Base-by-base conservation (phyloP, 106 monocot genomes). In the Dioscorea alata region DNA sequence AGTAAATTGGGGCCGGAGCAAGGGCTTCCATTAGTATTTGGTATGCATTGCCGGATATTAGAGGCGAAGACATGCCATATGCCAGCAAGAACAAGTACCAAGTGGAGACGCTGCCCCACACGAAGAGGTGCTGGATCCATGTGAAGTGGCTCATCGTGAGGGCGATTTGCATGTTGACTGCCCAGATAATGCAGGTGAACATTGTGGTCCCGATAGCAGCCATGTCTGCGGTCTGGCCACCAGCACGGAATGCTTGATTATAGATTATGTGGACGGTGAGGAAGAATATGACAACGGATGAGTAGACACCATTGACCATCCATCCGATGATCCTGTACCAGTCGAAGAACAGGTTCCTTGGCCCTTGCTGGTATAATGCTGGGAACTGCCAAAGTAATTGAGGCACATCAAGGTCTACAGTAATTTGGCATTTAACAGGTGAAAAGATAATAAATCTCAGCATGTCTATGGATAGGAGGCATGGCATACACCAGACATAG, bases 151-250 rank as follows among this genome's bases (percentile, higher is more conserved):
- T 88, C 81, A 81, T 88, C 7, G 73, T 88, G 33, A 88, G 78
- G 20, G 84, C 84, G 16, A 88, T 88, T 71, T 88, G 88, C 61
- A 81, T 63, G 67, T 88, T 84, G 23, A 88, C 88, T 0, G 88
- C 71, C 88, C 88, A 88, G 35, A 88, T 88, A 57, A 88, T 88
- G 71, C 76, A 84, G 6, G 88, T 84, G 76, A 88, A 88, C 88
- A 88, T 88, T 59, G 78, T 79, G 6, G 88, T 82, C 50, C 88
- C 88, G 4, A 88, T 63, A 4, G 70, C 67, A 35, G 78, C 75
- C 88, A 88, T 88, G 73, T 84, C 84, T 1, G 81, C 77, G 0
- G 81, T 88, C 61, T 88, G 75, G 0, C 88, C 88, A 12, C 76
- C 65, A 3, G 32, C 48, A 18, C 81, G 78, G 75, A 84, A 88